phyloP scores from a whole-genome alignment of 768 basidiomycete genomes.

The Coprinopsis strossmayeri region DNA sequence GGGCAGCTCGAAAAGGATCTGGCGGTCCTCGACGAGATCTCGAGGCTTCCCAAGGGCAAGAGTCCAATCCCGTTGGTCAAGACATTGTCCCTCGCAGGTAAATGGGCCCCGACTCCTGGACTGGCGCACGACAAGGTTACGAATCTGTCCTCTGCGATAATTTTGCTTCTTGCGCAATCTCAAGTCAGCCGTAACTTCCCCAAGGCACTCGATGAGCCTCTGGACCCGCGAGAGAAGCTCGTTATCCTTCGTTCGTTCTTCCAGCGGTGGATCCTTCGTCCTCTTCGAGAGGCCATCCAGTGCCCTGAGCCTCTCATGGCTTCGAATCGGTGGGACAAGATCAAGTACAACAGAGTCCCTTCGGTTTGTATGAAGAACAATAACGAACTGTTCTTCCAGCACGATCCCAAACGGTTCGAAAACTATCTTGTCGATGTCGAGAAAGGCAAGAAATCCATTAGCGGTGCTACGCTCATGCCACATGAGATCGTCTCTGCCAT shows the following conservation, averaged over 20 bases:
- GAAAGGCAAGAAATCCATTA: constrained; percentile 46
- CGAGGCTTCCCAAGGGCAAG: constrained; percentile 24
- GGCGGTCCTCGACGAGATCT: constrained; percentile 28
- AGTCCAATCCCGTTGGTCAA: constrained; percentile 27
- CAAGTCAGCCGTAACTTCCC: constrained; percentile 24
- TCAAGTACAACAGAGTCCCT: constrained; percentile 52
- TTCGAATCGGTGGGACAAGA: constrained; percentile 48
- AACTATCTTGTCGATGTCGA: constrained; percentile 52
- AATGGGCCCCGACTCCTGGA: constrained; percentile 64
- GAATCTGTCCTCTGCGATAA: constrained; percentile 60
- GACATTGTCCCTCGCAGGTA: constrained; percentile 51
- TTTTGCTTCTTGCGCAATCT: constrained; percentile 40
- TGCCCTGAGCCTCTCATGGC: constrained; percentile 62
- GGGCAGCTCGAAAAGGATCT: constrained; percentile 44
- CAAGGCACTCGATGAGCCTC: constrained; percentile 23
- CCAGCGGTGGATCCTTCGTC: constrained; percentile 53
- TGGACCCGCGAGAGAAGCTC: constrained; percentile 23
- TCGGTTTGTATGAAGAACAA: constrained; percentile 59
- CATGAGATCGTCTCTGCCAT: constrained; percentile 49
- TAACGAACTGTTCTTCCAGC: constrained; percentile 44
- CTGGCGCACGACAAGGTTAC: constrained; percentile 56
- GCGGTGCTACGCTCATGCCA: constrained; percentile 62
- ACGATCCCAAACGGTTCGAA: constrained; percentile 55
- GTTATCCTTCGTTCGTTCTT: constrained; percentile 47
- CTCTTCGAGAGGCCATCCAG: constrained; percentile 37